phyloP scores from a whole-genome alignment of 768 basidiomycete genomes.

The Lyophyllum semitale region DNA sequence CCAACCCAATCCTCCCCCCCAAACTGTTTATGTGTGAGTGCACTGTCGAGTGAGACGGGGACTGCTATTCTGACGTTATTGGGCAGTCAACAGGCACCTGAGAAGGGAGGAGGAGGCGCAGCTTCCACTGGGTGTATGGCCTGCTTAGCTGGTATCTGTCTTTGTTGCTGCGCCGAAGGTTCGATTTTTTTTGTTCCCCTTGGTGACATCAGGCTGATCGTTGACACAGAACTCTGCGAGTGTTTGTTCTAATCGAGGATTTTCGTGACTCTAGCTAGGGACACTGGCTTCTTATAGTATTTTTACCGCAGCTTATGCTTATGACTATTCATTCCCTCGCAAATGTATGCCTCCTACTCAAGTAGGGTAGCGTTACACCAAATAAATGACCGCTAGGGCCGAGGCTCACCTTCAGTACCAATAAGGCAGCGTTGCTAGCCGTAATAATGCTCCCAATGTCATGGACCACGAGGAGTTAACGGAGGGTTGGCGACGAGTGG shows the following conservation, averaged over 20 bases:
- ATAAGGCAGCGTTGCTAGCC: too few relatives aligned
- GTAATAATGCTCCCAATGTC: too few relatives aligned
- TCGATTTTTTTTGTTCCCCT: conserved; percentile 3
- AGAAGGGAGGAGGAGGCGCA: conserved; percentile 45
- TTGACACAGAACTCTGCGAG: conserved; percentile 65
- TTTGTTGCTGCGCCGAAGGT: conserved; percentile 81
- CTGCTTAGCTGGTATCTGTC: conserved; percentile 62
- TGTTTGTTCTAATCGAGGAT: conserved; percentile 55
- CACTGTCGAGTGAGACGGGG: not conserved
- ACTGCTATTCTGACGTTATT: not conserved
- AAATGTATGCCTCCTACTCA: too few relatives aligned
- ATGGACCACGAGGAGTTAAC: too few relatives aligned
- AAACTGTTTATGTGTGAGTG: conserved; percentile 78
- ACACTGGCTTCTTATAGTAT: conserved; percentile 6
- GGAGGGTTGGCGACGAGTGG: too few relatives aligned
- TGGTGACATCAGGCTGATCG: conserved; percentile 3
- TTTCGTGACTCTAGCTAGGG: not conserved
- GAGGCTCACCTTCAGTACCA: too few relatives aligned
- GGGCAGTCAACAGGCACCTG: conserved; percentile 51
- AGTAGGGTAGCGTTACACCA: too few relatives aligned
- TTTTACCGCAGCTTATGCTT: not conserved
- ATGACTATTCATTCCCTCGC: not conserved
- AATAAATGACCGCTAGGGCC: too few relatives aligned
- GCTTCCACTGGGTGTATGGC: conserved; percentile 52
- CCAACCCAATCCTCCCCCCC: conserved; percentile 55